These are phyloP conservation scores for Didymellaceae sp. DNA, from an alignment of 2,329 filamentous ascomycete genomes.

Conservation along the genomic window DNA sequence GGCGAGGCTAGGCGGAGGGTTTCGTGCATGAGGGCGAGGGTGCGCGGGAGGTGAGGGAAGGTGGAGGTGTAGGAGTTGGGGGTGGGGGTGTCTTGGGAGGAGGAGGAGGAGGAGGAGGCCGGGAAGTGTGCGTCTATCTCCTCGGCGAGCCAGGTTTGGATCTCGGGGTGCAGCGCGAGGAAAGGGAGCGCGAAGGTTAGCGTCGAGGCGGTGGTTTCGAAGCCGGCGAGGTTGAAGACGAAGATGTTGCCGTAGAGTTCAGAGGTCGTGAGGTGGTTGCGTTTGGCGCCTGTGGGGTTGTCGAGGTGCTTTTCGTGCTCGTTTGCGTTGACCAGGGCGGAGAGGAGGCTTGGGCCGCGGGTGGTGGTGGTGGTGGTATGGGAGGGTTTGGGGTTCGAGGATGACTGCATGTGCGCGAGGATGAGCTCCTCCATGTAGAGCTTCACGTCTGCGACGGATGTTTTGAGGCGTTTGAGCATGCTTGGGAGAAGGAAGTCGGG, in stretches of 20 bases:
- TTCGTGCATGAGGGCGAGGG: slow-evolving; percentile 51
- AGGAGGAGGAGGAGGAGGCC: background rate
- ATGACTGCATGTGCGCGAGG: slow-evolving; percentile 19
- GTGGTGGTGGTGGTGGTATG: background rate
- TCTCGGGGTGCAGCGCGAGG: slow-evolving; percentile 53
- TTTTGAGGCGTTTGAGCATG: slow-evolving; percentile 17
- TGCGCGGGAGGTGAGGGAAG: slow-evolving; percentile 46
- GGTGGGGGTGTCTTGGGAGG: slow-evolving; percentile 5
- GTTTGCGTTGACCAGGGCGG: slow-evolving; percentile 27
- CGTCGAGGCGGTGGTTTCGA: slow-evolving; percentile 58
- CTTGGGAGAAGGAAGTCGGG: slow-evolving; percentile 23
- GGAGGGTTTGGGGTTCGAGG: slow-evolving; percentile 5
- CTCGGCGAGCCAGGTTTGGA: slow-evolving; percentile 56
- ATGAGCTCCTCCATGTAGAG: slow-evolving; percentile 29
- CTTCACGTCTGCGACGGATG: slow-evolving; percentile 19
- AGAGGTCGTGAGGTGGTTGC: slow-evolving; percentile 23
- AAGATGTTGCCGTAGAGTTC: slow-evolving; percentile 61
- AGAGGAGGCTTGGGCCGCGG: slow-evolving; percentile 30
- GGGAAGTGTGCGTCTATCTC: slow-evolving; percentile 41
- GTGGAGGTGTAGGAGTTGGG: slow-evolving; percentile 46
- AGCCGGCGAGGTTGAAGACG: slow-evolving; percentile 58
- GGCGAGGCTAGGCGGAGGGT: slow-evolving; percentile 19
- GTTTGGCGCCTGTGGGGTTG: background rate
- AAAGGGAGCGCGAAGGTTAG: slow-evolving; percentile 53
- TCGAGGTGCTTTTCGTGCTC: slow-evolving; percentile 24